Base-by-base conservation (phyloP, 2,329 filamentous ascomycete genomes). In the Thyridium curvatum region DNA sequence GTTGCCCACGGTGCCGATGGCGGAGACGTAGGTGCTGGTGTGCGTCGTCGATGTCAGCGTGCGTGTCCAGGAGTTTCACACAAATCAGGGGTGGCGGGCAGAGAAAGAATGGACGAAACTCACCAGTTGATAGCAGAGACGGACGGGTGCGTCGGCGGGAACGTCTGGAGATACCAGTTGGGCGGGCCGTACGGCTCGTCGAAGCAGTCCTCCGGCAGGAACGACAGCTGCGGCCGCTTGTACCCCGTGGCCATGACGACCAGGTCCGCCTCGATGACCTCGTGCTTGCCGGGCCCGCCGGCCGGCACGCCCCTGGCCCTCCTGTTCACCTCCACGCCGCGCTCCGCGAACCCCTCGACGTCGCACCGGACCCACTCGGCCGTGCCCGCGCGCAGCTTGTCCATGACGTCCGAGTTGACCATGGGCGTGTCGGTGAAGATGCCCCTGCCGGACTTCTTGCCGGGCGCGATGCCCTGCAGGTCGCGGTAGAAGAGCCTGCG, bases 121-220 rank as follows among this genome's bases (percentile, higher is more conserved):
- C 43, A 52, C 52, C 64, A 74, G 61, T 94, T 94, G 62, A 87
- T 90, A 46, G 82, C 82, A 46, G 82, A 88, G 35, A 94, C 72
- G 28, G 78, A 82, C 1, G 82, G 77, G 47, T 90, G 82, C 4
- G 67, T 60, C 0, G 87, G 84, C 4, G 88, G 87, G 61, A 94
- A 94, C 1, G 84, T 85, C 58, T 94, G 87, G 0, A 94, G 72
- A 50, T 93, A 94, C 88, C 88, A 94, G 57, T 87, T 89, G 0
- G 88, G 88, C 1, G 87, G 84, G 1, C 69, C 66, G 50, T 93
- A 94, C 0, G 84, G 82, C 45, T 85, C 75, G 9, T 75, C 55
- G 55, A 93, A 93, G 51, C 76, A 81, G 38, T 87, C 77, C 0
- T 78, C 64, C 0, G 87, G 87, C 0, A 94, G 67, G 59, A 94